Conservation (phyloP, 2,329 filamentous ascomycete species). For the Aspergillus sp. region DNA sequence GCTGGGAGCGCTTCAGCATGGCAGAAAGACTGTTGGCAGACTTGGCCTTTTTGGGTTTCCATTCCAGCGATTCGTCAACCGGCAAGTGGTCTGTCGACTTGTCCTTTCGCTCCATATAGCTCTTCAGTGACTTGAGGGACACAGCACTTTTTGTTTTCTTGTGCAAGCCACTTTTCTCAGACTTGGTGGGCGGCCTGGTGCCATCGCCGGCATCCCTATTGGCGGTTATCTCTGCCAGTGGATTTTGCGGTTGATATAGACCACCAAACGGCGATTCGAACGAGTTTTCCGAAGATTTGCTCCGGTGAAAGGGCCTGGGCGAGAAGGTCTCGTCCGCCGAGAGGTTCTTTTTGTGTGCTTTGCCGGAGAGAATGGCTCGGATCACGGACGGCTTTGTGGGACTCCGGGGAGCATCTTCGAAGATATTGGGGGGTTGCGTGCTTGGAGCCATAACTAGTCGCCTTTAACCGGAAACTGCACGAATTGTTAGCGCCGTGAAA, state of each 20-base stretch:
- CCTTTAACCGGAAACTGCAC: slow-evolving; percentile 23
- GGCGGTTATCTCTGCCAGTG: slow-evolving; percentile 32
- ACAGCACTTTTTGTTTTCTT: slow-evolving; percentile 49
- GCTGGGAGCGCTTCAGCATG: slow-evolving; percentile 66
- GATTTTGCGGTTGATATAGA: slow-evolving; percentile 15
- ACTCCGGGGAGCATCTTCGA: slow-evolving; percentile 29
- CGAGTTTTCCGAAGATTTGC: slow-evolving; percentile 32
- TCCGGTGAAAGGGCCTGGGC: slow-evolving; percentile 27
- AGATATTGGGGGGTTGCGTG: slow-evolving; percentile 25
- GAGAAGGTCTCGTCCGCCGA: slow-evolving; percentile 26
- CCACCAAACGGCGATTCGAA: slow-evolving; percentile 31
- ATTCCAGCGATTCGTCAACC: slow-evolving; percentile 27
- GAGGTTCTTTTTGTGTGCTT: slow-evolving; percentile 42
- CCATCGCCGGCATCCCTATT: slow-evolving; percentile 27
- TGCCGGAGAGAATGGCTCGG: slow-evolving; percentile 47
- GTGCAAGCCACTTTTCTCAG: slow-evolving; percentile 34
- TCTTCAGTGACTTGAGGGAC: slow-evolving; percentile 43
- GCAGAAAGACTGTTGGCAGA: slow-evolving; percentile 74
- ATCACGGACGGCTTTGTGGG: slow-evolving; percentile 40
- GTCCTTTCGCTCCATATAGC: slow-evolving; percentile 41
- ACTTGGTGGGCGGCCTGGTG: slow-evolving; percentile 32
- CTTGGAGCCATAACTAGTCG: slow-evolving; percentile 26
- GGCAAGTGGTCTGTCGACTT: slow-evolving; percentile 23
- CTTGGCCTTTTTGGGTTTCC: slow-evolving; percentile 61
- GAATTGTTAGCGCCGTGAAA: slow-evolving; percentile 7